Conservation (phyloP, 2,329 filamentous ascomycete genomes). For the Blastomyces parvus region DNA sequence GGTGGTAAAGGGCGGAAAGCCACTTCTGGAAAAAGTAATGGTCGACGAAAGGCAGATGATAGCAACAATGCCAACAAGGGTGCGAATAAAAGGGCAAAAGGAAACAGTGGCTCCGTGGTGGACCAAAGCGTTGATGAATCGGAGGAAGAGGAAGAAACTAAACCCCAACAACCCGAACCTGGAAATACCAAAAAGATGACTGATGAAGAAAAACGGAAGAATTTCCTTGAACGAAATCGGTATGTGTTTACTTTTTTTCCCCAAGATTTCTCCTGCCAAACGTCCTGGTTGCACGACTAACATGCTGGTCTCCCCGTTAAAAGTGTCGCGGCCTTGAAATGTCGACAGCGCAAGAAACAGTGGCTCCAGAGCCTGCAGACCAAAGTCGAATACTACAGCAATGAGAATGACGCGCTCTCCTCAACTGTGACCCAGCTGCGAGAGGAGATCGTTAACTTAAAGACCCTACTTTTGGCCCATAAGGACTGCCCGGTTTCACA, state of each 20-base stretch:
- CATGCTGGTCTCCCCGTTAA: not conserved
- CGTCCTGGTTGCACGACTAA: slow-evolving; percentile 6
- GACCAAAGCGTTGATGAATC: slow-evolving; percentile 40
- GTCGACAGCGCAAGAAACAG: slow-evolving; percentile 96
- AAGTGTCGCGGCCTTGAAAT: slow-evolving; percentile 92
- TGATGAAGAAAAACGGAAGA: slow-evolving; percentile 96
- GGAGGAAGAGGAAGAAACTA: slow-evolving; percentile 48
- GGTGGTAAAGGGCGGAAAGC: slow-evolving; percentile 60
- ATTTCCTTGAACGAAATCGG: slow-evolving; percentile 94
- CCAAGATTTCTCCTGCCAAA: slow-evolving; percentile 17
- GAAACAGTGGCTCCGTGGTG: slow-evolving; percentile 37
- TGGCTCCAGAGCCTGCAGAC: slow-evolving; percentile 91
- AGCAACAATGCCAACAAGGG: slow-evolving; percentile 54
- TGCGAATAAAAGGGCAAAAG: slow-evolving; percentile 65
- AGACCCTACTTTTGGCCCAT: slow-evolving; percentile 83
- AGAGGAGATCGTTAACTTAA: slow-evolving; percentile 90
- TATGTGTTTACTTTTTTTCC: slow-evolving; percentile 39
- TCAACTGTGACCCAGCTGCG: slow-evolving; percentile 73
- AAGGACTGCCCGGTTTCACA: slow-evolving; percentile 94
- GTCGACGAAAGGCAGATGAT: slow-evolving; percentile 71
- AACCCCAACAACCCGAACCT: slow-evolving; percentile 45
- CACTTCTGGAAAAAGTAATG: slow-evolving; percentile 47
- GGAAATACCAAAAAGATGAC: slow-evolving; percentile 71
- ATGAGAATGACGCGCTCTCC: slow-evolving; percentile 80
- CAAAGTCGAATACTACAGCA: slow-evolving; percentile 88